phyloP scores from a whole-genome alignment of 2,329 filamentous ascomycete genomes.

The Immersiporthe knoxdaviesiana region DNA sequence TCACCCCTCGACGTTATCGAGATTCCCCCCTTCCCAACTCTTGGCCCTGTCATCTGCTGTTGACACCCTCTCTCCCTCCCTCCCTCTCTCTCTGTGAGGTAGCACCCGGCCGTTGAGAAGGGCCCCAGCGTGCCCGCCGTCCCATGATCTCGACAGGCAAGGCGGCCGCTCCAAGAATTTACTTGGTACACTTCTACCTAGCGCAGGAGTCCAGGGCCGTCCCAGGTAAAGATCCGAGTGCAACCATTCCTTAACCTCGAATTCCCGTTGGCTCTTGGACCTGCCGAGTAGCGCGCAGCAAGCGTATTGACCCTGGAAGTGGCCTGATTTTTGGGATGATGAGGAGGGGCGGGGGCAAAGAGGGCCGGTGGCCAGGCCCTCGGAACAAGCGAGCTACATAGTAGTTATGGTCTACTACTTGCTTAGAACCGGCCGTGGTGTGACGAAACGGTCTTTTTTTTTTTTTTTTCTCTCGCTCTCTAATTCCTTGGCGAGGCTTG shows the following conservation, averaged over 20 bases:
- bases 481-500: not conserved
- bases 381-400: slow-evolving; percentile 4
- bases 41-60: not conserved
- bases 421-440: not conserved
- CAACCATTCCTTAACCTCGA: not conserved
- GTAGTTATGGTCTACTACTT: too few species aligned
- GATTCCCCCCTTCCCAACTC: not conserved
- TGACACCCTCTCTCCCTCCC: too few species aligned
- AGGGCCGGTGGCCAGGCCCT: not conserved
- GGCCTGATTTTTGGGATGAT: slow-evolving; percentile 15
- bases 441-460: not conserved
- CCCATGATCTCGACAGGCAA: not conserved
- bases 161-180: not conserved
- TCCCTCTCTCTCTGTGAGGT: not conserved
- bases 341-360: not conserved
- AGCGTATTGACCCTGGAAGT: slow-evolving; percentile 22
- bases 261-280: not conserved
- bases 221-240: slow-evolving; percentile 6
- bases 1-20: not conserved
- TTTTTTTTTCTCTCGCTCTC: too few species aligned
- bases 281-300: slow-evolving; percentile 1
- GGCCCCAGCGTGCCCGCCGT: not conserved
- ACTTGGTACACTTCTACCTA: slow-evolving; percentile 1
- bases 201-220: slow-evolving; percentile 4
- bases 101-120: not conserved